Evolutionary conservation across 345 rosid species (phyloP).

Genomic region (Iberis pinnata): DNA sequence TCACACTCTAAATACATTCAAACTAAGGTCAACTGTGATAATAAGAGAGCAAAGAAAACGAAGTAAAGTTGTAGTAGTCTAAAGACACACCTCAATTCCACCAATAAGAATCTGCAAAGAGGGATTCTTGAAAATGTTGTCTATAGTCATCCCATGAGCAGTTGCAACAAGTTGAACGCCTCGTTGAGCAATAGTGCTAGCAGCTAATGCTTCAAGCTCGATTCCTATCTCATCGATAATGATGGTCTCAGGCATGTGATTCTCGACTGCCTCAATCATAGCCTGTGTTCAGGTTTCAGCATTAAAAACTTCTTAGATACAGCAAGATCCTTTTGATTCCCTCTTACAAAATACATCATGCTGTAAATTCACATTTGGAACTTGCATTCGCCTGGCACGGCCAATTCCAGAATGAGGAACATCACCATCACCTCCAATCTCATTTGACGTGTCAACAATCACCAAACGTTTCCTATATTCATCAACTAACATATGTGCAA

Average conservation of each 20-base stretch:
- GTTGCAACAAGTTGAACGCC: conserved; percentile 98
- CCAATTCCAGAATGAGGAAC: conserved; percentile 90
- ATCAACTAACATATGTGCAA: conserved; percentile 88
- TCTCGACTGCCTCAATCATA: conserved; percentile 99
- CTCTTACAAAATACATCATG: conserved; percentile 46
- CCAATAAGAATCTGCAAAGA: conserved; percentile 85
- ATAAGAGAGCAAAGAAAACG: neutral
- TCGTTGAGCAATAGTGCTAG: conserved; percentile 94
- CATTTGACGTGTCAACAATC: conserved; percentile 83
- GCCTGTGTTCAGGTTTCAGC: conserved; percentile 40
- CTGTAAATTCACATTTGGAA: conserved; percentile 85
- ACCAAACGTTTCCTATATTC: conserved; percentile 80
- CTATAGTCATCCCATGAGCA: conserved; percentile 92
- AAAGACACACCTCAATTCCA: conserved; percentile 70
- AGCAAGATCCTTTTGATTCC: neutral
- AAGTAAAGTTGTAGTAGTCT: neutral
- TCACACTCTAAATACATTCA: conserved; percentile 57
- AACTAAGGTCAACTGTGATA: neutral
- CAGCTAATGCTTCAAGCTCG: conserved; percentile 95
- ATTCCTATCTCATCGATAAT: conserved; percentile 95
- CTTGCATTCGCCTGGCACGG: conserved; percentile 97
- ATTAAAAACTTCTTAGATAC: no score
- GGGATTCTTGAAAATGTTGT: conserved; percentile 84
- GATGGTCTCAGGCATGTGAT: conserved; percentile 93
- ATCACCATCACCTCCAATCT: conserved; percentile 97